Evolutionary conservation across 495 filamentous ascomycete species (phyloP), one percentile per base, ranked within the genome.

Genomic region (Rusavskia elegans): DNA sequence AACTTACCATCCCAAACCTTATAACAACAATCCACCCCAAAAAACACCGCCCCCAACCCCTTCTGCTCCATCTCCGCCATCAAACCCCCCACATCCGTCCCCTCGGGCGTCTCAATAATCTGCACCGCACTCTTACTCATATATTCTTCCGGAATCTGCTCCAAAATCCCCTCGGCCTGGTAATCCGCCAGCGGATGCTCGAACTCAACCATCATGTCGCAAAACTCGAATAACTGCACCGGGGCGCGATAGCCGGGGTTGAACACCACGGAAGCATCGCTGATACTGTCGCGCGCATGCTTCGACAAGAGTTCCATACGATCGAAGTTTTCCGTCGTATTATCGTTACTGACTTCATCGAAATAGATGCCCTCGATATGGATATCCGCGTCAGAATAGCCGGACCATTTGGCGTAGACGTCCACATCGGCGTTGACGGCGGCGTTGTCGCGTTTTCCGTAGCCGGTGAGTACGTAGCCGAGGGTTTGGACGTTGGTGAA

Each of bases 381-480:
- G 23, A 72, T 64, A 36, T 67, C 57, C 14, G 65, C 56, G 5
- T 51, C 53, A 6, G 42, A 52, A 35, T 65, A 62, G 14, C 35
- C 52, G 2, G 60, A 29, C 73, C 74, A 77, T 19, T 56, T 56
- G 2, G 65, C 60, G 54, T 75, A 78, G 8, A 42, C 62, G 17
- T 58, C 53, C 46, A 77, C 62, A 37, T 76, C 63, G 1, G 51
- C 53, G n/a, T 61, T 53, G 38, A 77, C 59, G 0, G 50, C 54
- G 4, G 55, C 55, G 38, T 59, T 57, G 16, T 61, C 57, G 1
- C 64, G 54, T 3, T 56, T 54, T 19, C 62, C 62, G 48, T 66
- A 66, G 1, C 48, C 36, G 2, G 71, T 76, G 27, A 61, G 64
- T 9, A 76, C 68, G 55, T 76, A 77, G n/a, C 74, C 74, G 32